Evolutionary conservation across 1,139 yeast species (phyloP).

Genomic region (Kluyveromyces marxianus): DNA sequence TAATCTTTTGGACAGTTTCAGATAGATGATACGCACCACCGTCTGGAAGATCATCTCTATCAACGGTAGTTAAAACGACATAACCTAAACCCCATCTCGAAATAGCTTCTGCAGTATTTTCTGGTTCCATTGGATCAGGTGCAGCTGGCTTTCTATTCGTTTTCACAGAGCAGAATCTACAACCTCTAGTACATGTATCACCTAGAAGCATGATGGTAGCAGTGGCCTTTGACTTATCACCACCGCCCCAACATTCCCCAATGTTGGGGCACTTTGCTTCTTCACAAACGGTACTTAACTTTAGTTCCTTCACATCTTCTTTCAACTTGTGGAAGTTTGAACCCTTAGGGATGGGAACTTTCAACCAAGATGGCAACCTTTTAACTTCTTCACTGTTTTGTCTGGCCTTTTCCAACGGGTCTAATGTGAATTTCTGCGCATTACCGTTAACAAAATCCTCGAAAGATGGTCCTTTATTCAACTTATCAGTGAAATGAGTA

Average conservation of each 20-base stretch:
- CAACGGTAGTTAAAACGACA: slow-evolving; percentile 95
- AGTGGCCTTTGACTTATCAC: slow-evolving; percentile 87
- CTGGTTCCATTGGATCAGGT: slow-evolving; percentile 95
- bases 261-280: slow-evolving; percentile 98
- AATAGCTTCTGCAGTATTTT: slow-evolving; percentile 95
- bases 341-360: slow-evolving; percentile 94
- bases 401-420: slow-evolving; percentile 69
- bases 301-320: slow-evolving; percentile 79
- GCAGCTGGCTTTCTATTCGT: slow-evolving; percentile 81
- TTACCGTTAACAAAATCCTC: slow-evolving; percentile 82
- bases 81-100: slow-evolving; percentile 98
- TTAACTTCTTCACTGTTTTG: slow-evolving; percentile 30
- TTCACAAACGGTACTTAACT: slow-evolving; percentile 92
- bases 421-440: slow-evolving; percentile 57
- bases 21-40: slow-evolving; percentile 93
- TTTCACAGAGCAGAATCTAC: slow-evolving; percentile 95
- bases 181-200: slow-evolving; percentile 97
- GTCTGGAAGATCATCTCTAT: slow-evolving; percentile 87
- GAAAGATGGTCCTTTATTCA: slow-evolving; percentile 86
- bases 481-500: slow-evolving; percentile 60
- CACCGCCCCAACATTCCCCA: slow-evolving; percentile 99
- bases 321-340: slow-evolving; percentile 71
- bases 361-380: slow-evolving; percentile 81
- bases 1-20: slow-evolving; percentile 77
- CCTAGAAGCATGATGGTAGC: slow-evolving; percentile 98